These are phyloP conservation scores for Avena eriantha DNA, from an alignment of 176 grass and related monocot genomes.

Conservation along the genomic window DNA sequence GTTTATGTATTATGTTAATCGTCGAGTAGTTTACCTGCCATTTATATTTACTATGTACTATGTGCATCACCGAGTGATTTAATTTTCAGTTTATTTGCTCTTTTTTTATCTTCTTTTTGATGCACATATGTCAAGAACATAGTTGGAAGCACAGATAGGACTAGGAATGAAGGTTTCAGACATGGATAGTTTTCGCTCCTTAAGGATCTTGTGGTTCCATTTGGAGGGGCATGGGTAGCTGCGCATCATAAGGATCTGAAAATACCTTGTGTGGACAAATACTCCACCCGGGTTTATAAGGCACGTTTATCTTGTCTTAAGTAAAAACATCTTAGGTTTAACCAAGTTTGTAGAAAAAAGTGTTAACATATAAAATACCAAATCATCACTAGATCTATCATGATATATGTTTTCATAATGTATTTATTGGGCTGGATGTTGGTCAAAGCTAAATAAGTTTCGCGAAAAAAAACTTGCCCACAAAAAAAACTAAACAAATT, in stretches of 20 bases:
- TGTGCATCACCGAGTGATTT: too few relatives aligned
- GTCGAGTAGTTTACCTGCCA: too few relatives aligned
- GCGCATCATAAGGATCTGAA: not conserved
- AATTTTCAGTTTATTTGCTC: too few relatives aligned
- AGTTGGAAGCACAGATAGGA: not conserved
- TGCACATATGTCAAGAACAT: not conserved
- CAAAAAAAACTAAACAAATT: too few relatives aligned
- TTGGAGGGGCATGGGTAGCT: not conserved
- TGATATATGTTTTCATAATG: not conserved
- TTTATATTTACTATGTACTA: too few relatives aligned
- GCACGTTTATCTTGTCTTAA: not conserved
- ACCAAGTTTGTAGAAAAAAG: not conserved
- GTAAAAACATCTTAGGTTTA: not conserved
- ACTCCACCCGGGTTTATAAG: not conserved
- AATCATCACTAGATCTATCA: not conserved
- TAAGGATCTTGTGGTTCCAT: not conserved
- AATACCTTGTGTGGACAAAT: not conserved
- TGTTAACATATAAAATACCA: not conserved
- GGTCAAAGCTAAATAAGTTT: not conserved
- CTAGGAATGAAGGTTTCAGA: conserved; percentile 24
- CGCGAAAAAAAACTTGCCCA: too few relatives aligned
- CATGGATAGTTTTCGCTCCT: not conserved
- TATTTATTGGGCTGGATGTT: not conserved
- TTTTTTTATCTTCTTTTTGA: too few relatives aligned
- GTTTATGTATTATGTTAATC: too few relatives aligned